Evolutionary conservation across 108 stramenopile species (phyloP), one percentile per base, ranked within the genome.

Genomic region (Licmophora abbreviata): DNA sequence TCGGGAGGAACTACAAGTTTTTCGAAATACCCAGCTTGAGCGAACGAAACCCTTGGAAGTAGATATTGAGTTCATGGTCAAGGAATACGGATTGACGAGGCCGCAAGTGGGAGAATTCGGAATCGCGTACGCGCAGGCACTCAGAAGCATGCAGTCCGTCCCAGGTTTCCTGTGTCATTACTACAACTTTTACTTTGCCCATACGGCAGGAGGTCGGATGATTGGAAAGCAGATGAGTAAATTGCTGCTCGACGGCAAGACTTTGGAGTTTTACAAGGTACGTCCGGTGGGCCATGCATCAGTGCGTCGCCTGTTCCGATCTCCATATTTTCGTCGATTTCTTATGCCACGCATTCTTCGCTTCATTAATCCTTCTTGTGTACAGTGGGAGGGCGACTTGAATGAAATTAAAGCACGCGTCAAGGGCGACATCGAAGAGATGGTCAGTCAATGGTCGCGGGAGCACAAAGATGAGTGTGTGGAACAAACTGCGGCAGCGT

Each of bases 141-240:
- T 89, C 29, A 56, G 66, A 28, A 35, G 48, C 15, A 66, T 89
- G 43, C 61, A 72, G 21, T 59, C 68, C 17, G 63, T 93, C 49
- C 88, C 94, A 24, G 85, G 78, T 57, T 90, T 95, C 54, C 79
- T 95, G 64, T 93, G 92, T 41, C 94, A 95, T 65, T 95, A 75
- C 64, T 95, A 93, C 72, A 95, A 95, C 66, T 88, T 78, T 66
- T 93, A 93, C 58, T 95, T 95, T 65, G 94, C 94, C 4, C 93
- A 94, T 48, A 79, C 88, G 10, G 93, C 89, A 28, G 93, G 90
- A 17, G 91, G 93, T 4, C 54, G 85, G 34, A 93, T 95, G 91
- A 95, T 95, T 57, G 94, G 94, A 3, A 84, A 85, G 49, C 78
- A 87, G 59, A 93, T 95, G 85, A 69, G 72, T 26, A 69, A 81